Base-by-base conservation (phyloP, 371 early-diverging fungal genomes). In the Zychaea mexicana region DNA sequence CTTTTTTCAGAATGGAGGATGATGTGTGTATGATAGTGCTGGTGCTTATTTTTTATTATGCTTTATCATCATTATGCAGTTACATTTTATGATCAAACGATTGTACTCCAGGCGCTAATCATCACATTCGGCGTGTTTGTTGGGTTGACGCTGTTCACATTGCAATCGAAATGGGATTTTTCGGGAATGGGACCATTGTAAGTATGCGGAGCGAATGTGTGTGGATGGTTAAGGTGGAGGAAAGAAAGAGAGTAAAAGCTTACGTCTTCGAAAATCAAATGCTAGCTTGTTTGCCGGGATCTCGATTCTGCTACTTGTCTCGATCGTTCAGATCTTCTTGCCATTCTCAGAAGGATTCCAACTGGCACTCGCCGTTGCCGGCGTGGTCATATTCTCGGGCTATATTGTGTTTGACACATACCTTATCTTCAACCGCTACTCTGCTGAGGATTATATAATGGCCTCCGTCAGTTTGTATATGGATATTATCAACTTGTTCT, bases 401-500 rank as follows among this genome's bases (percentile, higher is more conserved):
- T 90, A 85, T 70, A 88, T 92, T 59, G 60, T 92, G 17, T 91
- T 85, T 60, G 94, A 85, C 30, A 94, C 93, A 1, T 83, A 85
- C 47, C 66, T 84, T 63, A 85, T 94, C 21, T 88, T 91, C 74
- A 81, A 85, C 71, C 76, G 81, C 12, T 72, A 89, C 22, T 82
- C 82, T 7, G 85, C 90, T n/a, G 94, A 94, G 47, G 93, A 93
- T 55, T 93, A 92, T 64, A 87, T 93, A 19, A 61, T 87, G 57
- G 93, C 90, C n/a, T 78, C 87, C n/a, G 73, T 90, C 38, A 83
- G 85, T 38, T 79, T 94, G 32, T 94, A 94, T 66, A 76, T 94
- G 59, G 94, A 94, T 67, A 64, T 94, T 12, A 73, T 94, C 72
- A 94, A 94, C 66, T 78, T 94, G 61, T 94, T 94, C 77, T 47